Evolutionary conservation across 768 basidiomycete species (phyloP).

Genomic region (Phylloporus sp.): DNA sequence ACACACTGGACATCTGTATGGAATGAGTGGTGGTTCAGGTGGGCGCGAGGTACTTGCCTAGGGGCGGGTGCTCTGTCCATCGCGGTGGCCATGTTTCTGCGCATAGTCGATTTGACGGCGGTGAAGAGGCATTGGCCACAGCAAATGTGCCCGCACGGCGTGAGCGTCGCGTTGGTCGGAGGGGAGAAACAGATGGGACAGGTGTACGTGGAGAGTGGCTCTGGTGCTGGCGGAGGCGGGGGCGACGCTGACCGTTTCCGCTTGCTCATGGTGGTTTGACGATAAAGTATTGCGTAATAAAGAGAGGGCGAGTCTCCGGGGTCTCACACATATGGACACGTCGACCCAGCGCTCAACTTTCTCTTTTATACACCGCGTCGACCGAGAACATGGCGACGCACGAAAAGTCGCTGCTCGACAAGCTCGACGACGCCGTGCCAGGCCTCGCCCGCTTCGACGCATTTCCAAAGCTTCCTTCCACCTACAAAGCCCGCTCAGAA

Average conservation of each 20-base stretch:
- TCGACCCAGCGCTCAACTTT: too few species aligned
- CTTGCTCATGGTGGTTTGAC: too few species aligned
- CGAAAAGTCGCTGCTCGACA: conserved; percentile 46
- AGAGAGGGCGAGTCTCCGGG: conserved; percentile 15
- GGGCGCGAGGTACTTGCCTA: conserved; percentile 29
- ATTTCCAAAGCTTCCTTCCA: conserved; percentile 78
- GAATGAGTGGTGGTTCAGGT: neutral
- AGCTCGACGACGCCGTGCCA: conserved; percentile 60
- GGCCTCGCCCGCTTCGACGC: conserved; percentile 71
- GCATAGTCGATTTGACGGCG: conserved; percentile 58
- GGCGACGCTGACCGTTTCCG: too few species aligned
- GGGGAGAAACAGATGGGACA: conserved; percentile 80
- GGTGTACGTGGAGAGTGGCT: conserved; percentile 54
- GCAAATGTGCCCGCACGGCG: conserved; percentile 76
- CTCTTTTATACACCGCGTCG: too few species aligned
- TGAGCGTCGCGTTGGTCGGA: conserved; percentile 69
- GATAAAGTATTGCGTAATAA: too few species aligned
- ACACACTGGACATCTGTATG: conserved; percentile 61
- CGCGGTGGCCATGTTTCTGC: conserved; percentile 38
- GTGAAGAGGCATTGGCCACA: conserved; percentile 74
- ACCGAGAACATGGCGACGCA: too few species aligned
- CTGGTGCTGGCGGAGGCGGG: conserved; percentile 2
- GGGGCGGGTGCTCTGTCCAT: conserved; percentile 33
- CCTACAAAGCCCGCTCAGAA: conserved; percentile 76
- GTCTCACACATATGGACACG: conserved; percentile 16